A percentile compares a stretch with the other conserved stretches of the same genome.
Evolutionary conservation across 164 flowering plant genomes (phyloP).

Genomic region (Magnolia changhungtana): DNA sequence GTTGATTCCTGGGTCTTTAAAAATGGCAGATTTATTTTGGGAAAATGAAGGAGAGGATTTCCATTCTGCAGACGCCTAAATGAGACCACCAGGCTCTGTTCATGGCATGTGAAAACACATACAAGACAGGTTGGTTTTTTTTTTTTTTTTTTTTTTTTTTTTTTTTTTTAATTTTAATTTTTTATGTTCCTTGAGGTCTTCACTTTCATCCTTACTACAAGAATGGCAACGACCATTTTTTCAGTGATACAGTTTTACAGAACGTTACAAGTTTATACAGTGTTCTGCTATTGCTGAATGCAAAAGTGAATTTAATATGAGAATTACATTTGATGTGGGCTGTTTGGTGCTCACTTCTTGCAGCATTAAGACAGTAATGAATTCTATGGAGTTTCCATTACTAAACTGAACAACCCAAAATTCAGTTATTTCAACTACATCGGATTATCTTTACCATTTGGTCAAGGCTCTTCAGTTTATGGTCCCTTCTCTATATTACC

Average conservation of each 20-base stretch:
- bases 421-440: neutral
- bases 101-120: neutral
- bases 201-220: too few species aligned
- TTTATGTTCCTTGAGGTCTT: too few species aligned
- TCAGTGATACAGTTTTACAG: too few species aligned
- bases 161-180: too few species aligned
- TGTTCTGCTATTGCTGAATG: too few species aligned
- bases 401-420: neutral
- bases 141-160: too few species aligned
- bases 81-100: neutral
- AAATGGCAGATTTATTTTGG: constrained; percentile 39
- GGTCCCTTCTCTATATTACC: too few species aligned
- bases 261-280: too few species aligned
- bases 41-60: constrained; percentile 62
- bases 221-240: too few species aligned
- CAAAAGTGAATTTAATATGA: too few species aligned
- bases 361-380: neutral
- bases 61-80: neutral
- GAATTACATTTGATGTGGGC: too few species aligned
- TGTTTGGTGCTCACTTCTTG: neutral
- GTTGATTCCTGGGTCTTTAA: neutral
- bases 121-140: neutral
- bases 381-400: neutral
- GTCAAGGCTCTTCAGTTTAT: neutral
- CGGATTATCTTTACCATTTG: neutral